phyloP scores from a whole-genome alignment of 1,284 basidiomycete genomes.

The Pseudomicrostroma phylloplanum region DNA sequence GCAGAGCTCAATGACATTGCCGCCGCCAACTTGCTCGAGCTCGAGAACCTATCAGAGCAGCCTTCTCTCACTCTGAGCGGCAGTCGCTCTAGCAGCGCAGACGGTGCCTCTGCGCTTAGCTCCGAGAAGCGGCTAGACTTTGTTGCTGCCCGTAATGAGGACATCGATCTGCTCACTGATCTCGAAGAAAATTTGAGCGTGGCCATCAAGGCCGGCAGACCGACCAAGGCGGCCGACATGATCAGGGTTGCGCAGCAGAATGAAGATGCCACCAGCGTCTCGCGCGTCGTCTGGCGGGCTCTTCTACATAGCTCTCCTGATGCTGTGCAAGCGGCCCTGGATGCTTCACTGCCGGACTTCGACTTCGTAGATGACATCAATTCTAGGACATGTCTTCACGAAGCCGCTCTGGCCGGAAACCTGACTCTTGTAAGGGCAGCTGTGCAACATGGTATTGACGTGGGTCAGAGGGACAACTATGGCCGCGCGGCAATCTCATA shows the following conservation, averaged over 20 bases:
- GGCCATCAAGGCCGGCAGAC: constrained; percentile 32
- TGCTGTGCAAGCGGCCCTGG: constrained; percentile 35
- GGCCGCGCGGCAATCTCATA: constrained; percentile 91
- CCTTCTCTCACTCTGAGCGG: constrained; percentile 5
- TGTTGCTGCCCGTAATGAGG: constrained; percentile 36
- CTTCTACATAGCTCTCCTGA: constrained; percentile 33
- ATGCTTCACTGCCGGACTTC: constrained; percentile 63
- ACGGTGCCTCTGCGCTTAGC: constrained; percentile 22
- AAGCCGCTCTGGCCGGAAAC: constrained; percentile 78
- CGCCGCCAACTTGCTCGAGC: constrained; percentile 82
- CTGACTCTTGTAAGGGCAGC: constrained; percentile 75
- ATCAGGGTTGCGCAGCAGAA: constrained; percentile 32
- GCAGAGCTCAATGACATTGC: constrained; percentile 92
- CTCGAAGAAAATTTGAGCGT: constrained; percentile 40
- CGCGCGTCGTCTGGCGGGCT: constrained; percentile 46
- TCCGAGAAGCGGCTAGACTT: constrained; percentile 45
- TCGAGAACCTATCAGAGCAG: constrained; percentile 62
- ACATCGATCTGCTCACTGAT: constrained; percentile 39
- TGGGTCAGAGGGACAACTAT: constrained; percentile 73
- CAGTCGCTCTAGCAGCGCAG: constrained; percentile 12
- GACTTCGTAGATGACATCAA: constrained; percentile 94
- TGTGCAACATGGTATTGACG: constrained; percentile 65
- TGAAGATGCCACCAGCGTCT: constrained; percentile 36
- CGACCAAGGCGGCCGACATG: constrained; percentile 32
- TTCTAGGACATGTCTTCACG: constrained; percentile 87